phyloP scores from a whole-genome alignment of 2,329 filamentous ascomycete species.

The Clarireedia homoeocarpa region DNA sequence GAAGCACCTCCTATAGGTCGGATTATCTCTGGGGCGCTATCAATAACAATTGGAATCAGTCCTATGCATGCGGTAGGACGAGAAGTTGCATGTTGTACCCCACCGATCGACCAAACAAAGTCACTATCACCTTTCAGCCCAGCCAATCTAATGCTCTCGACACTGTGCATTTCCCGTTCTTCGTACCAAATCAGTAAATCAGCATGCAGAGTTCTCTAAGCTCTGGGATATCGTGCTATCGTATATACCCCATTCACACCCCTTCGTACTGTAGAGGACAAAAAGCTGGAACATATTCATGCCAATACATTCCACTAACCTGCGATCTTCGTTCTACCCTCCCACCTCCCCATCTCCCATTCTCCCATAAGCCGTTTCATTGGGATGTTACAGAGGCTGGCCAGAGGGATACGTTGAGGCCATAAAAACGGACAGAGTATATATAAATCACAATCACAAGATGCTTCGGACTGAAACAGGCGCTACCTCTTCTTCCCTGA shows the following conservation, averaged over 20 bases:
- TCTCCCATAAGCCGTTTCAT: neutral
- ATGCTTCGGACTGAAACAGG: conserved; percentile 5
- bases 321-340: neutral
- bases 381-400: neutral
- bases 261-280: neutral
- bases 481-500: neutral
- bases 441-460: conserved; percentile 2
- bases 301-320: neutral
- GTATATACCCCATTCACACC: conserved; percentile 4
- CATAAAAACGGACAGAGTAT: conserved; percentile 1
- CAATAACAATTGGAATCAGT: neutral
- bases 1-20: neutral
- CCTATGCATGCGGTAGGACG: no score
- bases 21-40: neutral
- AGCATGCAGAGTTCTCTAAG: conserved; percentile 1
- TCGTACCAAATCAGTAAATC: neutral
- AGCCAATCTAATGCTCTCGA: neutral
- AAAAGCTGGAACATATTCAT: conserved; percentile 1
- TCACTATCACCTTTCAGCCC: neutral
- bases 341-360: neutral
- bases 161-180: neutral
- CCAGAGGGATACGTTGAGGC: neutral
- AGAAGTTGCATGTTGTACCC: neutral
- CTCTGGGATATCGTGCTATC: neutral
- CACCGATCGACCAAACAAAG: conserved; percentile 1